Evolutionary conservation across 2,329 filamentous ascomycete species (phyloP).

Genomic region (Emmonsiellopsis sp.): DNA sequence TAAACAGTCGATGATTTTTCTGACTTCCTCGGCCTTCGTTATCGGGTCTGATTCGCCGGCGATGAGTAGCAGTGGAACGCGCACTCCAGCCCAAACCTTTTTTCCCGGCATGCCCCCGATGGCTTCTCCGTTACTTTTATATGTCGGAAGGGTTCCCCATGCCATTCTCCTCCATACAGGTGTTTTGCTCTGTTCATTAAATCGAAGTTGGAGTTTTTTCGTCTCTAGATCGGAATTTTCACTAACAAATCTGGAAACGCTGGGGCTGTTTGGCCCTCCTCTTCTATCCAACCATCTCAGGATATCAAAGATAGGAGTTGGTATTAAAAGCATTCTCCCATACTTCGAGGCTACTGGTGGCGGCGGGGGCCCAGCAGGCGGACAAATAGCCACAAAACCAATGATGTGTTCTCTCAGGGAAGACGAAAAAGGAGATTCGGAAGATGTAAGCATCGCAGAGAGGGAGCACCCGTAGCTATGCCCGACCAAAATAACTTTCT

Average conservation of each 20-base stretch:
- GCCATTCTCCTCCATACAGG: conserved; percentile 77
- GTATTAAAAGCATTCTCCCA: conserved; percentile 57
- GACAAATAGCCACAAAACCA: conserved; percentile 74
- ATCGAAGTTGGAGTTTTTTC: conserved; percentile 35
- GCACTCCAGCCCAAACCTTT: conserved; percentile 62
- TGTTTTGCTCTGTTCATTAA: conserved; percentile 73
- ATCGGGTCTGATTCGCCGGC: conserved; percentile 69
- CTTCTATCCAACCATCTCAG: conserved; percentile 70
- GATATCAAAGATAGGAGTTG: conserved; percentile 59
- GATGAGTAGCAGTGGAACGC: conserved; percentile 68
- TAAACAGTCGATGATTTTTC: conserved; percentile 51
- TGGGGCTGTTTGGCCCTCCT: conserved; percentile 68
- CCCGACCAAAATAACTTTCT: conserved; percentile 70
- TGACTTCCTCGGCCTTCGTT: conserved; percentile 61
- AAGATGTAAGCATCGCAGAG: conserved; percentile 60
- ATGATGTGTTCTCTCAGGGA: conserved; percentile 56
- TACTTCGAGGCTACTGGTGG: conserved; percentile 44
- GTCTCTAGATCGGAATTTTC: conserved; percentile 32
- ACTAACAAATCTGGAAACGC: conserved; percentile 63
- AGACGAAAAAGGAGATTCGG: conserved; percentile 44
- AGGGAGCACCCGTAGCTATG: conserved; percentile 88
- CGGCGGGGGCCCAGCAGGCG: conserved; percentile 56
- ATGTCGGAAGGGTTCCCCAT: conserved; percentile 58
- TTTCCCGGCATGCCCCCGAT: conserved; percentile 59
- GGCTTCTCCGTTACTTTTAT: conserved; percentile 44